A percentile compares a stretch with the other conserved stretches of the same genome.
Evolutionary conservation across 2,329 filamentous ascomycete genomes (phyloP).

Genomic region (Epichloe festucae): DNA sequence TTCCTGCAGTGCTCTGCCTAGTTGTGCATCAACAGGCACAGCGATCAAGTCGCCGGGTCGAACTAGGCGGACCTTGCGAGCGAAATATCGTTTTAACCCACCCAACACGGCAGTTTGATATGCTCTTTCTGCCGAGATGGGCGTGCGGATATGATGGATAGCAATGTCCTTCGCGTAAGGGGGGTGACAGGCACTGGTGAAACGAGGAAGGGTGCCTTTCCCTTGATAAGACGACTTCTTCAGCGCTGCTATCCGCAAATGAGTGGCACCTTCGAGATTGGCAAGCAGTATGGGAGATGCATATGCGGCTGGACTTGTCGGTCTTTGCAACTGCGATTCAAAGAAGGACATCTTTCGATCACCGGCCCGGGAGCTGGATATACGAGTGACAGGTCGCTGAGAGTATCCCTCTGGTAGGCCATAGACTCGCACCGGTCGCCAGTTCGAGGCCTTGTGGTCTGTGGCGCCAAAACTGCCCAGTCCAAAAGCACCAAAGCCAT

Average conservation of each 20-base stretch:
- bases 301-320: constrained; percentile 50
- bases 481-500: constrained; percentile 53
- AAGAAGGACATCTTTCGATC: constrained; percentile 48
- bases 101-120: constrained; percentile 79
- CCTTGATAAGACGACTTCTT: constrained; percentile 37
- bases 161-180: constrained; percentile 64
- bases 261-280: constrained; percentile 68
- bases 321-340: constrained; percentile 52
- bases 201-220: constrained; percentile 41
- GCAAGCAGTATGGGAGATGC: constrained; percentile 77
- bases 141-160: constrained; percentile 77
- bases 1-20: constrained; percentile 73
- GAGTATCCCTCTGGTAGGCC: constrained; percentile 69
- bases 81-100: constrained; percentile 79
- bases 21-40: constrained; percentile 73
- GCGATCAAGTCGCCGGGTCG: constrained; percentile 81
- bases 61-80: constrained; percentile 67
- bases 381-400: constrained; percentile 45
- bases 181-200: constrained; percentile 43
- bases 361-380: constrained; percentile 40
- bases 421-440: constrained; percentile 80
- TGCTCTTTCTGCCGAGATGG: constrained; percentile 71
- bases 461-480: constrained; percentile 44
- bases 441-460: constrained; percentile 49
- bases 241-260: constrained; percentile 65